phyloP scores from a whole-genome alignment of 2,329 filamentous ascomycete species.

The Microcera coccophila region DNA sequence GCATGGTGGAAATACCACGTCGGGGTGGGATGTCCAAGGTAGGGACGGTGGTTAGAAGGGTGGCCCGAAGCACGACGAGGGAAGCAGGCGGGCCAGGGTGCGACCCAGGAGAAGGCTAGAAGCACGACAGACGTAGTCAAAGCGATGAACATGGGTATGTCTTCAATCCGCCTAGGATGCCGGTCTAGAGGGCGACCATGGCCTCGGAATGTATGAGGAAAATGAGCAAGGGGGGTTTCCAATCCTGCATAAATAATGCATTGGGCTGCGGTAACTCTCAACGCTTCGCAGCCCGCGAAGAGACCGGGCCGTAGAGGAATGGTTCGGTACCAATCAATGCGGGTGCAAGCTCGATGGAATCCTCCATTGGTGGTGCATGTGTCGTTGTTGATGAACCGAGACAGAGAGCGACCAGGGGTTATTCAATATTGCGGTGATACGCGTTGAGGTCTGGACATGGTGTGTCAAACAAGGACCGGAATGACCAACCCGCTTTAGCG shows the following conservation, averaged over 20 bases:
- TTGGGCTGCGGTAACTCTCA: not conserved
- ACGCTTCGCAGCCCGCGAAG: not conserved
- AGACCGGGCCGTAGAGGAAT: not conserved
- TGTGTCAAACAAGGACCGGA: too few relatives aligned
- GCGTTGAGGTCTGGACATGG: too few relatives aligned
- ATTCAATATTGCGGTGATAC: too few relatives aligned
- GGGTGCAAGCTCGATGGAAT: too few relatives aligned
- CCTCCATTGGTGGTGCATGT: too few relatives aligned
- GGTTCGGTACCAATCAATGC: not conserved
- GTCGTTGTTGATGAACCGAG: too few relatives aligned
- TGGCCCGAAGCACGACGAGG: not conserved
- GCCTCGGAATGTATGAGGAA: not conserved
- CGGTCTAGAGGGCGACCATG: not conserved
- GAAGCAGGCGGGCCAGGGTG: not conserved
- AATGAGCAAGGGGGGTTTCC: not conserved
- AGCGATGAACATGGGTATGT: not conserved
- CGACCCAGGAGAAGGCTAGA: not conserved
- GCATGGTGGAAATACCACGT: not conserved
- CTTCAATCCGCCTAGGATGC: not conserved
- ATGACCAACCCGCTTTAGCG: too few relatives aligned
- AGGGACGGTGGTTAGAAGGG: not conserved
- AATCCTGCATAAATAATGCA: not conserved
- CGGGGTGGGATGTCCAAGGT: constrained; percentile 1
- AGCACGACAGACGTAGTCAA: not conserved
- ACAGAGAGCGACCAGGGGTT: too few relatives aligned